phyloP scores from a whole-genome alignment of 2,329 filamentous ascomycete genomes.

The Colletotrichum agaves region DNA sequence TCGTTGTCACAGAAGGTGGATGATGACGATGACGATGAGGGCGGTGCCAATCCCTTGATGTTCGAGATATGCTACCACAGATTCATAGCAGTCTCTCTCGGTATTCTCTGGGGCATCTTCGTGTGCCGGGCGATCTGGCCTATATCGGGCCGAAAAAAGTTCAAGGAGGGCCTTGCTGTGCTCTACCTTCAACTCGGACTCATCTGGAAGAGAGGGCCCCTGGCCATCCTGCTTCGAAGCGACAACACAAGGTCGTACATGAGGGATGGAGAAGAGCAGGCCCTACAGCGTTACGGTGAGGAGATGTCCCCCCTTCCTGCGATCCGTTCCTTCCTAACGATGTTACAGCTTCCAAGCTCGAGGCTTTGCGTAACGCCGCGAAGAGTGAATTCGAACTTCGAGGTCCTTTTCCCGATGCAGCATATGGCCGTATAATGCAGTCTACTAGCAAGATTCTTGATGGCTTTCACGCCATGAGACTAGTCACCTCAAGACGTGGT shows the following conservation, averaged over 20 bases:
- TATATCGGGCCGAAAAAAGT: slow-evolving; percentile 86
- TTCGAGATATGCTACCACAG: slow-evolving; percentile 89
- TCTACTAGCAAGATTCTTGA: slow-evolving; percentile 88
- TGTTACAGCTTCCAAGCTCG: slow-evolving; percentile 69
- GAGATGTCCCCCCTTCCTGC: neutral
- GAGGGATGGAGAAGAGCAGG: slow-evolving; percentile 86
- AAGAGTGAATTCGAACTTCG: slow-evolving; percentile 89
- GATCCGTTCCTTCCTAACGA: neutral
- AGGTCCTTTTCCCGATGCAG: slow-evolving; percentile 83
- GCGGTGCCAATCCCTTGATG: slow-evolving; percentile 84
- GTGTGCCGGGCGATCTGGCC: slow-evolving; percentile 93
- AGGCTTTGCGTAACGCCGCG: slow-evolving; percentile 77
- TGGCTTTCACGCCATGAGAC: slow-evolving; percentile 95
- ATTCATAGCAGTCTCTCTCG: slow-evolving; percentile 85
- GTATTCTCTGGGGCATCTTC: slow-evolving; percentile 91
- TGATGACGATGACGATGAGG: slow-evolving; percentile 88
- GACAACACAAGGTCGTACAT: slow-evolving; percentile 76
- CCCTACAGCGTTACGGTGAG: slow-evolving; percentile 80
- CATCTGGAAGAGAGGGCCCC: slow-evolving; percentile 93
- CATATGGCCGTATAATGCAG: slow-evolving; percentile 79
- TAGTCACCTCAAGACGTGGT: slow-evolving; percentile 85
- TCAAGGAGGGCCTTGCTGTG: slow-evolving; percentile 89
- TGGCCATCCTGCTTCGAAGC: slow-evolving; percentile 76
- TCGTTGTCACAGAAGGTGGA: slow-evolving; percentile 83
- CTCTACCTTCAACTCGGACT: slow-evolving; percentile 94